Base-by-base conservation (phyloP, 345 rosid genomes). In the Pugionium cornutum region DNA sequence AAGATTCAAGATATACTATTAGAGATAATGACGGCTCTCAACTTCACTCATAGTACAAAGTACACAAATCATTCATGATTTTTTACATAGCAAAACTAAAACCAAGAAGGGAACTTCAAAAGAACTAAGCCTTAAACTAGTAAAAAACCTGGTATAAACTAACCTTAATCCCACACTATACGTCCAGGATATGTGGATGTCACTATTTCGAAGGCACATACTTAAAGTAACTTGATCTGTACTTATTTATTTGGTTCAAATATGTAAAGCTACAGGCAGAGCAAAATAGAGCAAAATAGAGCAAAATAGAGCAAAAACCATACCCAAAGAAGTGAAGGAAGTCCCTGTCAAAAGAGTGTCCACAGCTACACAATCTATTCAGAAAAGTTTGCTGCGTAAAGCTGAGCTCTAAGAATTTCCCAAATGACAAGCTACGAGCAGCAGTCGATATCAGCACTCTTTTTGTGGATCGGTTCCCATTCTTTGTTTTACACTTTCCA, bases 311-410 rank as follows among this genome's bases (percentile, higher is more conserved):
- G 62, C 3, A 53, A n/a, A 41, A 63, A 32, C 4, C 83, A 64
- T 94, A 94, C 99, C 99, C 99, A 80, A 88, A 94, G 81, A 90
- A 91, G 85, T 83, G 81, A 50, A 94, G 82, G 68, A 83, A 94
- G 75, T 94, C 97, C 62, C 76, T 76, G 53, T 73, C 78, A 34
- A 83, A 72, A 68, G 86, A 88, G 83, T 94, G 99, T n/a, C 99
- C 91, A 77, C 99, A 90, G 75, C 79, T 80, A 37, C 87, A 79
- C 67, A 52, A 70, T 69, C 78, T 79, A 9, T 66, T 61, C 40
- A 76, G 76, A 46, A 80, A 77, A 26, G 79, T 77, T 31, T 75
- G 77, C 60, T 80, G 76, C 46, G 85, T 77, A 77, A 94, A 87
- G 81, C 95, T 82, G 70, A 94, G 88, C 79, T 94, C 97, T 77